These are phyloP conservation scores for Nicotiana tabacum DNA, from an alignment of 257 asterid species.

Conservation along the genomic window DNA sequence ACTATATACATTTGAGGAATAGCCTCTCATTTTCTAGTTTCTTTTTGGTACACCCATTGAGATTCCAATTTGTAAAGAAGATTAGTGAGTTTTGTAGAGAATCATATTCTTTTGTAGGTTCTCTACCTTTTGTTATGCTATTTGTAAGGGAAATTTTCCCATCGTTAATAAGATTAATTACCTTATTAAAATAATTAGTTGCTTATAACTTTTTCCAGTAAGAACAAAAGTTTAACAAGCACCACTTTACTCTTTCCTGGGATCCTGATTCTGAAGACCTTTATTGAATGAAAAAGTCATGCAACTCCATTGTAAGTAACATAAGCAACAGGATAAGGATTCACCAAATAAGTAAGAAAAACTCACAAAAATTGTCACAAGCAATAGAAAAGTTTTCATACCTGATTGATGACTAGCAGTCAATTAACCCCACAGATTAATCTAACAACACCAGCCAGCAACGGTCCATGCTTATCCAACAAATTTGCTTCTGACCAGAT, in stretches of 20 bases:
- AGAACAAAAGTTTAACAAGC: neutral
- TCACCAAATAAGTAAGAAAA: neutral
- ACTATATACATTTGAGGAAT: neutral
- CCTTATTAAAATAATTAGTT: neutral
- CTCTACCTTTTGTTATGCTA: neutral
- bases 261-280: neutral
- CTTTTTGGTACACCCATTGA: neutral
- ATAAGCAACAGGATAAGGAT: neutral
- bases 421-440: neutral
- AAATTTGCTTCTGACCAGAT: neutral
- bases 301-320: neutral
- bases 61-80: neutral
- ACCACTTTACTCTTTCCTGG: neutral
- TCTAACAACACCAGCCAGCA: neutral
- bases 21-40: neutral
- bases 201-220: neutral
- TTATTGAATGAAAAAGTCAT: neutral
- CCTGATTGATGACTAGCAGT: neutral
- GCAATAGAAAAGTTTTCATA: neutral
- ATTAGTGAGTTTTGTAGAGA: neutral
- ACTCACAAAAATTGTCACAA: neutral
- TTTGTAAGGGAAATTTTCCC: neutral
- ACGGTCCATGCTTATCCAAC: neutral
- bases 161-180: neutral
- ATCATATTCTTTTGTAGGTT: neutral